phyloP scores from a whole-genome alignment of 2,329 filamentous ascomycete species.

The Sordariomycetes sp. region DNA sequence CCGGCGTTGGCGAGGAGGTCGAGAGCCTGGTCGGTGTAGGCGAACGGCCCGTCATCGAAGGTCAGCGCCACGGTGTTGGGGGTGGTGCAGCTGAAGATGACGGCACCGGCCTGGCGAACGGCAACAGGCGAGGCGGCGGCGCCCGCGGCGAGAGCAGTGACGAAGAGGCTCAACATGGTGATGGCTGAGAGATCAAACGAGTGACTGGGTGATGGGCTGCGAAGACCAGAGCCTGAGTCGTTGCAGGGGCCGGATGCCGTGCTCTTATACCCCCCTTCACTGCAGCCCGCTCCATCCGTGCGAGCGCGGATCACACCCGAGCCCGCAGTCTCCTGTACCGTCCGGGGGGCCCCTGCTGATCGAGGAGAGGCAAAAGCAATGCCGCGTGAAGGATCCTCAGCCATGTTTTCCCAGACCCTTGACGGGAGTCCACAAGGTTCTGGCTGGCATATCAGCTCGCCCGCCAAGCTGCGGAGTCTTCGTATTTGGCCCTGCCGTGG shows the following conservation, averaged over 20 bases:
- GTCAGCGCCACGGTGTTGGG: conserved; percentile 30
- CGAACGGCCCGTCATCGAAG: conserved; percentile 34
- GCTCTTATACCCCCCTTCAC: background rate
- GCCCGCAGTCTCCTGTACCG: background rate
- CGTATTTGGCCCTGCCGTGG: background rate
- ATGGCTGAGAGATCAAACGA: background rate
- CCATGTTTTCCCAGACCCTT: too few relatives aligned
- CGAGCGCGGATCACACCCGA: background rate
- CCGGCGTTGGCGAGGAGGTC: conserved; percentile 20
- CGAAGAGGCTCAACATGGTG: background rate
- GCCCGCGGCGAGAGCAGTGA: background rate
- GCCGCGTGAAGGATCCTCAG: too few relatives aligned
- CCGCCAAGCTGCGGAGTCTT: background rate
- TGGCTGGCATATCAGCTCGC: background rate
- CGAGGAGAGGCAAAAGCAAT: too few relatives aligned
- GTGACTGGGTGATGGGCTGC: too few relatives aligned
- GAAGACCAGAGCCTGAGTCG: background rate
- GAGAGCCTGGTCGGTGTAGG: conserved; percentile 29
- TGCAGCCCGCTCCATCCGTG: background rate
- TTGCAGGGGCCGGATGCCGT: background rate
- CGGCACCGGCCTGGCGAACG: background rate
- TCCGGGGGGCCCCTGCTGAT: too few relatives aligned
- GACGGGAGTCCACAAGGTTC: too few relatives aligned
- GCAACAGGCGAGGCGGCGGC: background rate
- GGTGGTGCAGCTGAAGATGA: conserved; percentile 13